A percentile compares a stretch with the other conserved stretches of the same genome.
phyloP scores from a whole-genome alignment of 2,329 filamentous ascomycete genomes.

The Periconia sp. region DNA sequence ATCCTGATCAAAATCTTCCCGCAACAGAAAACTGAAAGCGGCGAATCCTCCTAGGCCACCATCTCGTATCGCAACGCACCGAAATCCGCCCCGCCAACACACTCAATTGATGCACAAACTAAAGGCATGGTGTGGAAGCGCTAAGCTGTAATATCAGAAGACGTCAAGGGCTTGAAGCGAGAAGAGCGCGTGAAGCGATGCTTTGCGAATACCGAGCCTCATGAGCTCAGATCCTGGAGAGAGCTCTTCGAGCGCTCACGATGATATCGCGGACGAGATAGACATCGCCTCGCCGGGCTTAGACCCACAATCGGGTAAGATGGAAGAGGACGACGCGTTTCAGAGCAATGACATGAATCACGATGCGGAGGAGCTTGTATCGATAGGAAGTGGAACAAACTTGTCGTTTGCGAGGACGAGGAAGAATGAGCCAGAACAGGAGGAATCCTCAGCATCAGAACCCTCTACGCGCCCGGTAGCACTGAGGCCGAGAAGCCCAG shows the following conservation, averaged over 20 bases:
- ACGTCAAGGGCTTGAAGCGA: too few relatives aligned
- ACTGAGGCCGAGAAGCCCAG: conserved; percentile 60
- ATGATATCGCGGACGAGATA: conserved; percentile 57
- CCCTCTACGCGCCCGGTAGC: conserved; percentile 18
- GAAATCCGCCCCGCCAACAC: conserved; percentile 16
- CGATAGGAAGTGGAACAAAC: conserved; percentile 27
- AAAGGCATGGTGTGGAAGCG: conserved; percentile 14
- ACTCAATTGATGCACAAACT: conserved; percentile 7
- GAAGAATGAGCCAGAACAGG: conserved; percentile 25
- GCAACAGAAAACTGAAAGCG: not conserved
- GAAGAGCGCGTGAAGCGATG: conserved; percentile 57
- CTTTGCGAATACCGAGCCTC: conserved; percentile 57
- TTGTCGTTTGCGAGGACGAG: conserved; percentile 40
- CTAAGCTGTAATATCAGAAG: too few relatives aligned
- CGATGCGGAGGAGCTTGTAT: conserved; percentile 31
- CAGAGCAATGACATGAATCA: too few relatives aligned
- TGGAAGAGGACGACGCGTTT: too few relatives aligned
- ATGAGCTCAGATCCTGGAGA: conserved; percentile 74
- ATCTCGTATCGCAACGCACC: conserved; percentile 12
- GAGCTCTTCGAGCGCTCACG: conserved; percentile 65
- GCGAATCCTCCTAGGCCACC: conserved; percentile 12
- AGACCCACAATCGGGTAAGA: conserved; percentile 61
- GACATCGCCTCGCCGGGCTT: conserved; percentile 58
- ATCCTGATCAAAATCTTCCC: not conserved
- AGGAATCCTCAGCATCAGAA: conserved; percentile 29